Percentiles rank a stretch among this genome's conserved stretches.
Evolutionary conservation across 2,329 filamentous ascomycete species (phyloP).

Genomic region (Hymenoscyphus fraxineus): DNA sequence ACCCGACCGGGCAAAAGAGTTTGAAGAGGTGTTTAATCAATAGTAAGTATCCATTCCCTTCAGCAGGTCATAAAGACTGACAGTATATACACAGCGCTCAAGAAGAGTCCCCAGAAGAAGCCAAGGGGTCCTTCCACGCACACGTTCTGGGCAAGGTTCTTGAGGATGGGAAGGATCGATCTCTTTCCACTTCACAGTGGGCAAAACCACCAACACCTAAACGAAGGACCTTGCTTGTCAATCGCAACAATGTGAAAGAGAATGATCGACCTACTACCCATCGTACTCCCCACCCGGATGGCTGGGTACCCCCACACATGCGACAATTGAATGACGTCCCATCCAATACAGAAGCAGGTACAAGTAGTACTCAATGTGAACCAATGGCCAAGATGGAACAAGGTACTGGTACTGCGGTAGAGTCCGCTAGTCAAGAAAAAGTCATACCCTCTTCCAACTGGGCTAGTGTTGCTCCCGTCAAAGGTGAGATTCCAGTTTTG

Average conservation of each 20-base stretch:
- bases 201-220: no score
- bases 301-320: not conserved
- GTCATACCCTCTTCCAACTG: not conserved
- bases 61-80: no score
- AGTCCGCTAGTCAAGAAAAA: not conserved
- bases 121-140: no score
- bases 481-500: not conserved
- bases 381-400: no score
- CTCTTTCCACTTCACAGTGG: no score
- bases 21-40: no score
- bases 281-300: not conserved
- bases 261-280: not conserved
- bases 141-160: no score
- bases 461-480: not conserved
- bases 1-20: no score
- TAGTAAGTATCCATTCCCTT: no score
- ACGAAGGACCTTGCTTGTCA: not conserved
- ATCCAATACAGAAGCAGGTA: not conserved
- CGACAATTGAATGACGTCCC: not conserved
- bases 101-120: no score
- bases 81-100: no score
- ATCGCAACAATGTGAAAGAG: not conserved
- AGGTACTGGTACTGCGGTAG: not conserved
- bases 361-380: not conserved
- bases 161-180: no score